A percentile compares a stretch with the other conserved stretches of the same genome.
phyloP scores from a whole-genome alignment of 345 rosid species.

The Anastatica hierochuntica region DNA sequence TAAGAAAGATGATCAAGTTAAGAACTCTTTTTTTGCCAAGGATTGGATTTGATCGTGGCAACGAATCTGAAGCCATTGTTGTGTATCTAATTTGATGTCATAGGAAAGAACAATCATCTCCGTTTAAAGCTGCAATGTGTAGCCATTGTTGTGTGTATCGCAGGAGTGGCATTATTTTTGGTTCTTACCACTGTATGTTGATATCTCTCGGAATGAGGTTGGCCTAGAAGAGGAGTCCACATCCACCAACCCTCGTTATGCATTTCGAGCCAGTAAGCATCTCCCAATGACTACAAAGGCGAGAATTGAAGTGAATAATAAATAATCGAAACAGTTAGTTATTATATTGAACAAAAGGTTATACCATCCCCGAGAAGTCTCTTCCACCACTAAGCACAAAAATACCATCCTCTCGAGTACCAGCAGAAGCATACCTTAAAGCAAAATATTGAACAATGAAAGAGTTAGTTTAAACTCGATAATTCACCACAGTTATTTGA shows the following conservation, averaged over 20 bases:
- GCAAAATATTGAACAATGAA: not conserved
- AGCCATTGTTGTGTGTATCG: not conserved
- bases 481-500: not conserved
- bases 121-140: not conserved
- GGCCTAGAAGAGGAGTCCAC: constrained; percentile 68
- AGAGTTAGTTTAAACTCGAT: constrained; percentile 6
- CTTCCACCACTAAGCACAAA: constrained; percentile 83
- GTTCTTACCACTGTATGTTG: constrained; percentile 70
- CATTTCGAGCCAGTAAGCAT: constrained; percentile 63
- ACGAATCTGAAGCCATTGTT: not conserved
- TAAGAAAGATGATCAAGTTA: not conserved
- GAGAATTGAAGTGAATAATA: not conserved
- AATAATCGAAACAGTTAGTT: not conserved
- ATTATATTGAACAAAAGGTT: not conserved
- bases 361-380: constrained; percentile 58
- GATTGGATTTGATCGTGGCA: not conserved
- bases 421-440: constrained; percentile 72
- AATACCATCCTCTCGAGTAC: constrained; percentile 69
- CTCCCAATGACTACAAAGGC: constrained; percentile 57
- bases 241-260: constrained; percentile 65
- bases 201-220: constrained; percentile 62
- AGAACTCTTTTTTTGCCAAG: not conserved
- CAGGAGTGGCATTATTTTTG: not conserved
- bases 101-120: not conserved
- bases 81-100: not conserved